These are phyloP conservation scores for Ophiostoma piceae DNA, from an alignment of 2,329 filamentous ascomycete species.

Conservation along the genomic window DNA sequence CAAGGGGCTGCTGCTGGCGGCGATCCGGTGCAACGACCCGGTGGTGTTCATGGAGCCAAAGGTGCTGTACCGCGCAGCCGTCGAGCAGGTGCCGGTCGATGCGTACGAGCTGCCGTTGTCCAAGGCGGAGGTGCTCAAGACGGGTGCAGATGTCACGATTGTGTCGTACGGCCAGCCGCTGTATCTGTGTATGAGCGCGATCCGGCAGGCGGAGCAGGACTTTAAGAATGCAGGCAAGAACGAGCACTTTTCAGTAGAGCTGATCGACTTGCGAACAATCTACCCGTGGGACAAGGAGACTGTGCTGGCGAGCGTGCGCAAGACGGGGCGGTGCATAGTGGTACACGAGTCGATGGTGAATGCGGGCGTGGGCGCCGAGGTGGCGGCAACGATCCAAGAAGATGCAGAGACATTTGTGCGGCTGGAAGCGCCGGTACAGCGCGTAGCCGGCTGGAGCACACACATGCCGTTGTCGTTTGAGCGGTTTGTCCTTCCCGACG, in stretches of 20 bases:
- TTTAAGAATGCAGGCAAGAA: conserved; percentile 44
- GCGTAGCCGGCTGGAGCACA: conserved; percentile 85
- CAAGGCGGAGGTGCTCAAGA: conserved; percentile 77
- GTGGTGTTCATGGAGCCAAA: conserved; percentile 94
- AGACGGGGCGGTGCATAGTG: conserved; percentile 79
- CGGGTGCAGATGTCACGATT: conserved; percentile 74
- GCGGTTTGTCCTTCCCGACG: conserved; percentile 75
- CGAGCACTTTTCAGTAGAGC: conserved; percentile 69
- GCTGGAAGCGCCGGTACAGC: conserved; percentile 76
- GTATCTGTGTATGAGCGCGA: conserved; percentile 74
- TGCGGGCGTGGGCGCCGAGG: conserved; percentile 80
- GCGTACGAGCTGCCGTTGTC: conserved; percentile 78
- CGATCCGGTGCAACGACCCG: conserved; percentile 76
- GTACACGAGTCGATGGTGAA: conserved; percentile 93
- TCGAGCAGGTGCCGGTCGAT: conserved; percentile 81
- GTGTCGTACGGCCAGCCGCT: conserved; percentile 86
- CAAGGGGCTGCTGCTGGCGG: conserved; percentile 74
- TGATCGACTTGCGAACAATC: conserved; percentile 81
- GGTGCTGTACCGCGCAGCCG: conserved; percentile 82
- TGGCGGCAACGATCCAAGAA: conserved; percentile 83
- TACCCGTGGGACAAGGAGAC: conserved; percentile 88
- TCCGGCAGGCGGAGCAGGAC: conserved; percentile 68
- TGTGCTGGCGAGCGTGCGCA: conserved; percentile 74
- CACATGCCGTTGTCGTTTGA: conserved; percentile 77
- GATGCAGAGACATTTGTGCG: conserved; percentile 68